These are phyloP conservation scores for Fraxinus quadrangulata DNA, from an alignment of 257 asterid genomes.

Conservation along the genomic window DNA sequence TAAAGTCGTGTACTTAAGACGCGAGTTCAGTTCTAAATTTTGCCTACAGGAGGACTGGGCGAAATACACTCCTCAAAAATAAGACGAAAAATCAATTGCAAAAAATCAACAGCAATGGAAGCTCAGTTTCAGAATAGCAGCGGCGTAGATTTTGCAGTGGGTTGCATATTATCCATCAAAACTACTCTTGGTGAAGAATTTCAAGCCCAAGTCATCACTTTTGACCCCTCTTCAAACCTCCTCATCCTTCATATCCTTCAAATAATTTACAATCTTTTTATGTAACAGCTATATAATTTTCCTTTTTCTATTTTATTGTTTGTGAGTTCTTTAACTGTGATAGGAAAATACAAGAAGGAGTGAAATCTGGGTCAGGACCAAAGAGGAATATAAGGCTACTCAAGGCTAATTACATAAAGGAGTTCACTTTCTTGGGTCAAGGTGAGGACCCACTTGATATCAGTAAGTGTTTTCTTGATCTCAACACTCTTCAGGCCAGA, in stretches of 20 bases:
- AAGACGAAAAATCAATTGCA: neutral
- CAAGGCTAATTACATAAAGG: constrained; percentile 80
- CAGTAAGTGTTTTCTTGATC: constrained; percentile 78
- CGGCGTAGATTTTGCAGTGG: constrained; percentile 65
- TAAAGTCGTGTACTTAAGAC: too few relatives aligned
- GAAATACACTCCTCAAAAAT: too few relatives aligned
- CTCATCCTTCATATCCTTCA: constrained; percentile 95
- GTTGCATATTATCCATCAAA: constrained; percentile 75
- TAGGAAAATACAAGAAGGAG: constrained; percentile 68
- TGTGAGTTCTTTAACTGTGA: constrained; percentile 44
- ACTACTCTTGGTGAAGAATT: constrained; percentile 91
- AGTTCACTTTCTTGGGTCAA: constrained; percentile 70
- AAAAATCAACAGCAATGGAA: constrained; percentile 53
- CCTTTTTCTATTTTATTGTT: neutral
- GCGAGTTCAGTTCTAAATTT: neutral
- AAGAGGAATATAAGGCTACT: constrained; percentile 78
- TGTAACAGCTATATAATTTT: neutral
- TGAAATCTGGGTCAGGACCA: constrained; percentile 67
- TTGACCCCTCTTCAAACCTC: constrained; percentile 83
- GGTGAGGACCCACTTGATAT: constrained; percentile 90
- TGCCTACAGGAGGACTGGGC: neutral
- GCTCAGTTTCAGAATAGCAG: constrained; percentile 45
- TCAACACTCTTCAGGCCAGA: constrained; percentile 65
- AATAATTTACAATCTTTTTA: neutral
- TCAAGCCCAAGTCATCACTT: constrained; percentile 82